Conservation (phyloP, 2,329 filamentous ascomycete genomes). For the Mariannaea elegans region DNA sequence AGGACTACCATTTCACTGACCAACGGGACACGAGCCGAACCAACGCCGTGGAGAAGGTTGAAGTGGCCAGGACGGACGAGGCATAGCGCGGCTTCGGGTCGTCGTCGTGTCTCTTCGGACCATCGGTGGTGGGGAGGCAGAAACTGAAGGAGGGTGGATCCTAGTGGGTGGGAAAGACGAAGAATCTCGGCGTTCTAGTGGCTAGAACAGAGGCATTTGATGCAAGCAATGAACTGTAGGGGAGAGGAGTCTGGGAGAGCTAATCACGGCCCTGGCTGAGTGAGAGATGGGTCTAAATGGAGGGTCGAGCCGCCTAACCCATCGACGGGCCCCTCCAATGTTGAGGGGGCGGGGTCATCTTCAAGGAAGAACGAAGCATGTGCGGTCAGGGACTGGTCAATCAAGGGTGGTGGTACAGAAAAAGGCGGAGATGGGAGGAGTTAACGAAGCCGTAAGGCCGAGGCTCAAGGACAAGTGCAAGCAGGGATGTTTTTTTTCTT, state of each 20-base stretch:
- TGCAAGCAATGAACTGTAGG: conserved; percentile 27
- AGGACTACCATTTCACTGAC: conserved; percentile 26
- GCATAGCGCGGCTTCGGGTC: conserved; percentile 39
- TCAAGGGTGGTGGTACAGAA: conserved; percentile 12
- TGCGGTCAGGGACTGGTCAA: conserved; percentile 5
- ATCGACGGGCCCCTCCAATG: background rate
- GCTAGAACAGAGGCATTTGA: conserved; percentile 16
- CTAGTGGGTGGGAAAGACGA: conserved; percentile 24
- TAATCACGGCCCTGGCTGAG: conserved; percentile 27
- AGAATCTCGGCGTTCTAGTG: conserved; percentile 23
- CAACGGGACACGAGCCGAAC: conserved; percentile 26
- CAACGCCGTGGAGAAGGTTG: conserved; percentile 29
- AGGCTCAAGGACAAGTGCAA: background rate
- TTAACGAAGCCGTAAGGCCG: conserved; percentile 28
- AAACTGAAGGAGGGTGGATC: conserved; percentile 28
- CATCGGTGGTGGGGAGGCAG: conserved; percentile 38
- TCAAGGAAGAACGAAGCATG: conserved; percentile 11
- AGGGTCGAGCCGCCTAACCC: conserved; percentile 7
- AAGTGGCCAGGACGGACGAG: conserved; percentile 13
- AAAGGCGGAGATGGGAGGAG: conserved; percentile 30
- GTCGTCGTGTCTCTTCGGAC: conserved; percentile 39
- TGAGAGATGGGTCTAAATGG: conserved; percentile 12
- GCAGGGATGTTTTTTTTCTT: background rate
- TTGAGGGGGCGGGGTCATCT: conserved; percentile 19
- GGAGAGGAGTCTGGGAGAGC: conserved; percentile 13